phyloP scores from a whole-genome alignment of 306 rosid species.

The Astragalus membranaceus region DNA sequence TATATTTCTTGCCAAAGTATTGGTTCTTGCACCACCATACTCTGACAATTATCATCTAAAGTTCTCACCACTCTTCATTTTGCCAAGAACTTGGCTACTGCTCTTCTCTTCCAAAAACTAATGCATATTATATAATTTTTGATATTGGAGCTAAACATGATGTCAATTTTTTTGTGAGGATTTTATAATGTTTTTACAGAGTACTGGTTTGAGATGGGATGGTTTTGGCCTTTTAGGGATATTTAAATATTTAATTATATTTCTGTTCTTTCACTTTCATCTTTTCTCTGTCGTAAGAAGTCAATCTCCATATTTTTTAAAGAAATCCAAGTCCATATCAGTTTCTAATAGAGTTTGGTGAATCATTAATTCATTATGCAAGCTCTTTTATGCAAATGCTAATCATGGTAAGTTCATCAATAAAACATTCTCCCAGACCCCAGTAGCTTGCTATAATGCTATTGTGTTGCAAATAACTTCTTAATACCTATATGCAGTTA shows the following conservation, averaged over 20 bases:
- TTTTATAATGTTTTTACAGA: background rate
- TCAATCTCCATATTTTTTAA: background rate
- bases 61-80: too few relatives aligned
- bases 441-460: background rate
- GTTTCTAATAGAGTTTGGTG: background rate
- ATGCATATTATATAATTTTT: background rate
- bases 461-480: constrained; percentile 14
- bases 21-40: too few relatives aligned
- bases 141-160: background rate
- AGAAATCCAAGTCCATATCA: background rate
- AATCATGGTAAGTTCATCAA: background rate
- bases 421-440: constrained; percentile 10
- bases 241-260: background rate
- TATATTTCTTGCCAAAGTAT: too few relatives aligned
- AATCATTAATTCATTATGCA: background rate
- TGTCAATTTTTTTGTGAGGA: background rate
- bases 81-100: too few relatives aligned
- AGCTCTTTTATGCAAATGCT: background rate
- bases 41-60: too few relatives aligned
- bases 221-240: background rate
- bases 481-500: constrained; percentile 47
- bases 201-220: background rate
- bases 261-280: constrained; percentile 1
- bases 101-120: background rate
- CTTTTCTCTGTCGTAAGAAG: background rate